Percentiles rank a stretch among this genome's conserved stretches.
Evolutionary conservation across 148 eudicot species (phyloP).

Genomic region (Camellia sinensis): DNA sequence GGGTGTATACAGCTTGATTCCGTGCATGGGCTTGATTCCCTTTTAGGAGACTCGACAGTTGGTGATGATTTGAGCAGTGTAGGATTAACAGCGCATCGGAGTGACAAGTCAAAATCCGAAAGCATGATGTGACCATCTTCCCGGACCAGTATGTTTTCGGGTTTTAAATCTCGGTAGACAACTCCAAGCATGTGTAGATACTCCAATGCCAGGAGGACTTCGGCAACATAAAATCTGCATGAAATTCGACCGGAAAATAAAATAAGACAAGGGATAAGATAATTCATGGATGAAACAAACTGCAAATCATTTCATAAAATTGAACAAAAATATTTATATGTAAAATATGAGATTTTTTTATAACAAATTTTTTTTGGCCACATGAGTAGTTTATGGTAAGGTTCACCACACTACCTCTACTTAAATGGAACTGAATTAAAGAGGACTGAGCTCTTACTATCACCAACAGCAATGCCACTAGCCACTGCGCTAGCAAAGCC

Average conservation of each 20-base stretch:
- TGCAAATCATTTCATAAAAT: no score
- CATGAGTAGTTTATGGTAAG: background rate
- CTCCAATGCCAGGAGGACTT: constrained; percentile 78
- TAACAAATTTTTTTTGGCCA: background rate
- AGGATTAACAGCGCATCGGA: constrained; percentile 60
- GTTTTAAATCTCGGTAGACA: constrained; percentile 82
- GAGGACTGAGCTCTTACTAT: background rate
- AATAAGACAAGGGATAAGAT: background rate
- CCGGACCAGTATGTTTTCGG: constrained; percentile 69
- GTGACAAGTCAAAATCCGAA: constrained; percentile 76
- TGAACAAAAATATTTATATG: no score
- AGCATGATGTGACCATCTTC: constrained; percentile 93
- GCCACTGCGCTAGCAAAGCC: background rate
- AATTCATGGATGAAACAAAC: background rate
- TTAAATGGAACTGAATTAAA: no score
- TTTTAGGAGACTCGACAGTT: constrained; percentile 30
- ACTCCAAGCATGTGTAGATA: constrained; percentile 90
- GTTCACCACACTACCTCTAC: background rate
- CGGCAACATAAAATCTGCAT: constrained; percentile 77
- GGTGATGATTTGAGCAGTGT: constrained; percentile 51
- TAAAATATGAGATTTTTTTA: no score
- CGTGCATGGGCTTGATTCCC: constrained; percentile 43
- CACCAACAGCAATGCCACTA: background rate
- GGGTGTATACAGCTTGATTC: constrained; percentile 74
- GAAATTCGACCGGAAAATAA: constrained; percentile 2